Conservation (phyloP, 495 filamentous ascomycete genomes). For the Clohesyomyces aquaticus region DNA sequence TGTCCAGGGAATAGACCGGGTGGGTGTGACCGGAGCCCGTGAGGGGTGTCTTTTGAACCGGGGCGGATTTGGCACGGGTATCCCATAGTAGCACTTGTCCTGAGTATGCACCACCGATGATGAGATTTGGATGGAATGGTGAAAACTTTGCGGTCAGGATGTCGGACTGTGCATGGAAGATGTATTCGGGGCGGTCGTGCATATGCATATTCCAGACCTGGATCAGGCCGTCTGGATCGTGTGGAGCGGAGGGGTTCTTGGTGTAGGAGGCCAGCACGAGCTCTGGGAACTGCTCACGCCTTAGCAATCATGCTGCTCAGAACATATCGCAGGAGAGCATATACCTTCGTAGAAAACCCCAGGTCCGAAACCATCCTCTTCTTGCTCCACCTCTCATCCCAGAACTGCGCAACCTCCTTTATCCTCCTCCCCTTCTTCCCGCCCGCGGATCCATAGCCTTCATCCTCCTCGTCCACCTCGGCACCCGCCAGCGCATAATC, state of each 20-base stretch:
- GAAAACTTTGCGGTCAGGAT: slow-evolving; percentile 95
- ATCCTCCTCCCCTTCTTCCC: slow-evolving; percentile 79
- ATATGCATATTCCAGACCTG: slow-evolving; percentile 98
- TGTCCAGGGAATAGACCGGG: slow-evolving; percentile 91
- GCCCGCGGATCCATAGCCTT: slow-evolving; percentile 58
- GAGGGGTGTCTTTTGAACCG: slow-evolving; percentile 92
- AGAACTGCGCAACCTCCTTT: slow-evolving; percentile 88
- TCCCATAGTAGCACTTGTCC: slow-evolving; percentile 99
- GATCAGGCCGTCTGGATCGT: slow-evolving; percentile 91
- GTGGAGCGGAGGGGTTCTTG: slow-evolving; percentile 91
- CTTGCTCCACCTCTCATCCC: slow-evolving; percentile 93
- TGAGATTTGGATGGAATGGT: slow-evolving; percentile 93
- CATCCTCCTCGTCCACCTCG: slow-evolving; percentile 81
- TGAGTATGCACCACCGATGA: slow-evolving; percentile 92
- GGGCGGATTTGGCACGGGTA: slow-evolving; percentile 76
- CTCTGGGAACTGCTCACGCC: slow-evolving; percentile 71
- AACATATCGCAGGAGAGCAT: slow-evolving; percentile 2
- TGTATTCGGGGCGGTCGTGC: slow-evolving; percentile 89
- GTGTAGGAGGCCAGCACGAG: slow-evolving; percentile 92
- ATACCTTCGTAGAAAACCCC: slow-evolving; percentile 87
- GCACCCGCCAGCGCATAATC: slow-evolving; percentile 83
- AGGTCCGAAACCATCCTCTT: slow-evolving; percentile 94
- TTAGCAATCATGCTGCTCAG: slow-evolving; percentile 18
- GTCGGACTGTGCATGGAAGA: slow-evolving; percentile 95
- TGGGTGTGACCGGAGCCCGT: slow-evolving; percentile 94